Base-by-base conservation (phyloP, 345 rosid genomes). In the Trapa bicornis region DNA sequence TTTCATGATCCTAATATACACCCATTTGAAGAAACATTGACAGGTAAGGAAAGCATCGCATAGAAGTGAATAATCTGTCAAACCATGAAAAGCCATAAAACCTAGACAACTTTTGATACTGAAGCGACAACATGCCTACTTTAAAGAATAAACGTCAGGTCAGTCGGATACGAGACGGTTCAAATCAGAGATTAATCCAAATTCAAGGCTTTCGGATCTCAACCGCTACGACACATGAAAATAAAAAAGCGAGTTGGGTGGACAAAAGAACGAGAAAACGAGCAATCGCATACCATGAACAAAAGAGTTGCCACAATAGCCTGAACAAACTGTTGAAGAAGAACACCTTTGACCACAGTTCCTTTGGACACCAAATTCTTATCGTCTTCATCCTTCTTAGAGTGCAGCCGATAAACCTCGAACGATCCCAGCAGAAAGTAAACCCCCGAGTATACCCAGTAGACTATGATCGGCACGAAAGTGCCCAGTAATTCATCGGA, bases 401-500 rank as follows among this genome's bases (percentile, higher is more conserved):
- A 72, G 62, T 92, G 98, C 80, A 92, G 78, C 74, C 98, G 86
- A 68, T 88, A 90, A 70, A 80, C 79, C 41, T 88, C 83, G 16
- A 81, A 76, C 37, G 69, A 71, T 1, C 88, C 90, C 35, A 90
- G 71, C 61, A 73, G 37, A 8, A 84, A 72, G 60, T 93, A 90
- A 1, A 88, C 33, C 63, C 98, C 97, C 2, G 96, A 87, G 70
- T 93, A 93, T 15, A 80, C 72, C 97, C 98, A 93, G 63, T 93
- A 90, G 0, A 90, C 84, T 66, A 84, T 3, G 45, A 93, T 85
- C 42, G 98, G 98, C 17, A 74, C 80, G 57, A 93, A 79, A 68
- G 91, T 90, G n/a, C 96, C 89, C 68, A 93, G 57, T 75, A 87
- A 32, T 56, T 93, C 97, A 72, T 93, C 93, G 4, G 97, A 87